Evolutionary conservation across 257 asterid genomes (phyloP).

Genomic region (Plantago elongata): DNA sequence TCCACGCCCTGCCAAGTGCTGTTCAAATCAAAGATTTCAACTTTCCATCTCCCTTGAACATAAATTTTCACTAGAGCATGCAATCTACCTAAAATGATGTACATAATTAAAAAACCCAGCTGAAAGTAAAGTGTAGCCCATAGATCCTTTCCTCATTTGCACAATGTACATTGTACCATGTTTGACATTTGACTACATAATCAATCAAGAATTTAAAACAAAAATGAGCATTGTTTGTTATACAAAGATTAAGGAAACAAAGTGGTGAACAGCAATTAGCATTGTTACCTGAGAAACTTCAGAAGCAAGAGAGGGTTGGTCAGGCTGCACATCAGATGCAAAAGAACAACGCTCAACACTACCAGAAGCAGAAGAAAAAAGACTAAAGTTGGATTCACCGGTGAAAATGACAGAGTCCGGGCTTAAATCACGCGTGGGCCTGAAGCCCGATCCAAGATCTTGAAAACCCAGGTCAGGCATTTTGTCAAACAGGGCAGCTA

Average conservation of each 20-base stretch:
- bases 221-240: slow-evolving; percentile 5
- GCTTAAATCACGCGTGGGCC: slow-evolving; percentile 61
- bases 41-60: slow-evolving; percentile 31
- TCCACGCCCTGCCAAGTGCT: slow-evolving; percentile 81
- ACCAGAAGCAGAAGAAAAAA: slow-evolving; percentile 83
- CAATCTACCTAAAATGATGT: slow-evolving; percentile 13
- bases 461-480: slow-evolving; percentile 50
- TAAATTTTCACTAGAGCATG: slow-evolving; percentile 7
- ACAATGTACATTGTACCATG: slow-evolving; percentile 1
- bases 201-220: neutral
- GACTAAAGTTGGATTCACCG: slow-evolving; percentile 73
- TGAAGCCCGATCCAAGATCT: slow-evolving; percentile 47
- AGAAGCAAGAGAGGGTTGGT: slow-evolving; percentile 53
- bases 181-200: slow-evolving; percentile 3
- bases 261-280: neutral
- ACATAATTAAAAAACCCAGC: slow-evolving; percentile 19
- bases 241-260: slow-evolving; percentile 8
- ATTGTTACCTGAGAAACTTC: slow-evolving; percentile 45
- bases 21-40: slow-evolving; percentile 62
- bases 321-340: slow-evolving; percentile 64
- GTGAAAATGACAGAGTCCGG: slow-evolving; percentile 79
- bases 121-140: slow-evolving; percentile 10
- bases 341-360: slow-evolving; percentile 92
- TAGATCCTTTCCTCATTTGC: slow-evolving; percentile 17
- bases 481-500: slow-evolving; percentile 9